phyloP scores from a whole-genome alignment of 1,284 basidiomycete genomes.

The Vanrija sp. region DNA sequence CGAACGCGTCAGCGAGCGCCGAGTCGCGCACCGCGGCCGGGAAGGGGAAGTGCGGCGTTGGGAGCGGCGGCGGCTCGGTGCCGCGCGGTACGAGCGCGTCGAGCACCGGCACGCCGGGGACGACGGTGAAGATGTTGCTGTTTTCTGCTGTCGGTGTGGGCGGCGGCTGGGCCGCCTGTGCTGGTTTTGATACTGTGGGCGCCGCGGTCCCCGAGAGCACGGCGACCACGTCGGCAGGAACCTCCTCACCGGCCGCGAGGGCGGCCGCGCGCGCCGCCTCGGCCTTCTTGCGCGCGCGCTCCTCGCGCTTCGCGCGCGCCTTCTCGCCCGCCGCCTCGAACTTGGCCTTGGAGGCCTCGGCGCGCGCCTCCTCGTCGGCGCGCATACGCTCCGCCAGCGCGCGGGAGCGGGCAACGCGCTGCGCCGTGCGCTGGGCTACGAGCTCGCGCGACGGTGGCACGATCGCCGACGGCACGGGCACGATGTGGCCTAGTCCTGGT shows the following conservation, averaged over 20 bases:
- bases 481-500: constrained; percentile 68
- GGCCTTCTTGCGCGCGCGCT: constrained; percentile 55
- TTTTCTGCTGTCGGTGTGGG: constrained; percentile 11
- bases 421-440: constrained; percentile 49
- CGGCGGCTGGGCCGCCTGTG: background rate
- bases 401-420: constrained; percentile 22
- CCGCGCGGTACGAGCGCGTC: constrained; percentile 14
- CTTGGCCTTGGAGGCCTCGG: constrained; percentile 27
- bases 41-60: constrained; percentile 34
- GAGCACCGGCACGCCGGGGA: constrained; percentile 14
- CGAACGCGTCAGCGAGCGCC: constrained; percentile 33
- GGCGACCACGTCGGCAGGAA: background rate
- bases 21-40: constrained; percentile 23
- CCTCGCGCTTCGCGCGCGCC: constrained; percentile 59
- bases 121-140: constrained; percentile 25
- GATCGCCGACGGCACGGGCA: constrained; percentile 67
- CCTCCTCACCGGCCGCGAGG: constrained; percentile 9
- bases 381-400: constrained; percentile 10
- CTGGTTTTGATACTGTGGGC: background rate
- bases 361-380: constrained; percentile 53
- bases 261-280: constrained; percentile 41
- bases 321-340: constrained; percentile 57
- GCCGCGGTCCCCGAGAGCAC: background rate
- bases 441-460: constrained; percentile 55
- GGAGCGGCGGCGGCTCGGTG: constrained; percentile 16